These are phyloP conservation scores for Trypanosomatidae sp. DNA, from an alignment of 208 protist species.

Conservation along the genomic window DNA sequence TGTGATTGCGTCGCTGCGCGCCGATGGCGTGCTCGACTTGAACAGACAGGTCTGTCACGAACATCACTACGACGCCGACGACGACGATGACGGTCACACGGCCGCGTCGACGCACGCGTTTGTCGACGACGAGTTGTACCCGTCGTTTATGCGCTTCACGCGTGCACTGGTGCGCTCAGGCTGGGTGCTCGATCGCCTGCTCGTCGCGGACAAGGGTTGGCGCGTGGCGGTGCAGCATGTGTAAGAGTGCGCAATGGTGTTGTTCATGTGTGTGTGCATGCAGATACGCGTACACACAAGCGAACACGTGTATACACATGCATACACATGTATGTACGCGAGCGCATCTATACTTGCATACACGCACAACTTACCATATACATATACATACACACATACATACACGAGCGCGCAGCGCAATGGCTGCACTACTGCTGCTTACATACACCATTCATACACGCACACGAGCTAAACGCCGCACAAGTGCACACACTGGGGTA, in stretches of 20 bases:
- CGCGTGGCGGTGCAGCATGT: constrained; percentile 25
- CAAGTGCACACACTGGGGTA: too few relatives aligned
- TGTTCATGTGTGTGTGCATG: too few relatives aligned
- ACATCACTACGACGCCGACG: constrained; percentile 1
- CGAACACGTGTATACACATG: too few relatives aligned
- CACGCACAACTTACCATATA: too few relatives aligned
- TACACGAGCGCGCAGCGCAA: too few relatives aligned
- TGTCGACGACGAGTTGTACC: constrained; percentile 8
- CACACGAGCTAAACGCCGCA: too few relatives aligned
- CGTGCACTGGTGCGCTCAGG: constrained; percentile 9
- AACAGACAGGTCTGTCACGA: neutral
- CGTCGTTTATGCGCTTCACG: constrained; percentile 21
- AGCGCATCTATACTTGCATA: neutral
- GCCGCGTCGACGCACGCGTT: neutral
- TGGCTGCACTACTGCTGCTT: too few relatives aligned
- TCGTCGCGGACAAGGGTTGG: constrained; percentile 18
- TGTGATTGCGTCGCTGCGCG: constrained; percentile 14
- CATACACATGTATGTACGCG: neutral
- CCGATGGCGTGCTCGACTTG: constrained; percentile 13
- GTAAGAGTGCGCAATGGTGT: too few relatives aligned
- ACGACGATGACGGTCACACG: neutral
- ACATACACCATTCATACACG: too few relatives aligned
- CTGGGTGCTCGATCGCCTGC: constrained; percentile 26
- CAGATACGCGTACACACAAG: too few relatives aligned
- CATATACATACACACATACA: too few relatives aligned